These are phyloP conservation scores for Pezicula carpinea DNA, from an alignment of 2,329 filamentous ascomycete species.

Conservation along the genomic window DNA sequence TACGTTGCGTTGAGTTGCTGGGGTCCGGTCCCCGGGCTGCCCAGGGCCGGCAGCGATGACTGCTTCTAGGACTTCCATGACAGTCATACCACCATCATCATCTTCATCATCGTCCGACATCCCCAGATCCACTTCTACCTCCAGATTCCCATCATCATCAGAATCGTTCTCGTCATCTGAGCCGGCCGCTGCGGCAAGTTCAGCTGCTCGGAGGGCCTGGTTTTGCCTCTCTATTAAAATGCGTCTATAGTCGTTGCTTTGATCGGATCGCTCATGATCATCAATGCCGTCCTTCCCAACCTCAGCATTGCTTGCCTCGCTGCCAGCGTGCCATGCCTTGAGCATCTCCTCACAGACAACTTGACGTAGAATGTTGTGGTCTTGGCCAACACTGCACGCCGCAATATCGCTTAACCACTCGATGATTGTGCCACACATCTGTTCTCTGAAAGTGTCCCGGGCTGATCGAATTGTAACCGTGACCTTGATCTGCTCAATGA, in stretches of 20 bases:
- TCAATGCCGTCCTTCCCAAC: constrained; percentile 77
- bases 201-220: constrained; percentile 12
- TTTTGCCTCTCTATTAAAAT: constrained; percentile 14
- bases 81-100: not conserved
- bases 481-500: constrained; percentile 92
- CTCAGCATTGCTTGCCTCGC: constrained; percentile 71
- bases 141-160: constrained; percentile 43
- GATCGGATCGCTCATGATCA: constrained; percentile 61
- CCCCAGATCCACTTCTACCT: not conserved
- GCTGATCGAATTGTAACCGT: constrained; percentile 93
- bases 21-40: constrained; percentile 33
- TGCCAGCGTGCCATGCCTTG: constrained; percentile 81
- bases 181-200: constrained; percentile 13
- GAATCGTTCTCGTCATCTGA: constrained; percentile 37
- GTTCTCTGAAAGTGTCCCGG: constrained; percentile 91
- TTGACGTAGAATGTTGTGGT: constrained; percentile 72
- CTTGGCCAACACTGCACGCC: constrained; percentile 77
- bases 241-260: constrained; percentile 17
- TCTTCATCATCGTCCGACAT: not conserved
- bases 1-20: constrained; percentile 15
- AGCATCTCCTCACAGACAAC: constrained; percentile 90
- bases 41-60: constrained; percentile 9
- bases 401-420: constrained; percentile 95
- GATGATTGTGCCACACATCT: constrained; percentile 97
- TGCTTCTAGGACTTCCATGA: not conserved